These are phyloP conservation scores for Boletus pseudopeckii DNA, from an alignment of 768 basidiomycete genomes.

Conservation along the genomic window DNA sequence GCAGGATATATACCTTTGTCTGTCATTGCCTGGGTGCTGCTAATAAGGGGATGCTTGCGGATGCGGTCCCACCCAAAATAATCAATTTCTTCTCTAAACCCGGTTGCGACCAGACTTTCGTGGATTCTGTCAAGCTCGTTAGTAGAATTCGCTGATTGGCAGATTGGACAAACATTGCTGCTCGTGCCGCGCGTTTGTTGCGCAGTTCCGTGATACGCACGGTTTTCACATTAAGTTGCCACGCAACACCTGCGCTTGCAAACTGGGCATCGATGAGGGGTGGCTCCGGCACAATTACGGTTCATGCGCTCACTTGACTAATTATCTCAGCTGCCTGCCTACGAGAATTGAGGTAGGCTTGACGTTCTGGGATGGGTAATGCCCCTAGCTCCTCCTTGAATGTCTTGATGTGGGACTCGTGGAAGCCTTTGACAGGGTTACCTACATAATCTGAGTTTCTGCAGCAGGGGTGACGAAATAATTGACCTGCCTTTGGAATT, in stretches of 20 bases:
- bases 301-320: slow-evolving; percentile 10
- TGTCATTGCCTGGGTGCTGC: slow-evolving; percentile 22
- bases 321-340: slow-evolving; percentile 6
- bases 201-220: slow-evolving; percentile 19
- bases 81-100: slow-evolving; percentile 28
- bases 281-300: background rate
- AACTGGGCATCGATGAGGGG: slow-evolving; percentile 24
- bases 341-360: slow-evolving; percentile 18
- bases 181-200: slow-evolving; percentile 24
- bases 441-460: slow-evolving; percentile 14
- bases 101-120: slow-evolving; percentile 13
- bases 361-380: slow-evolving; percentile 14
- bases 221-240: slow-evolving; percentile 21
- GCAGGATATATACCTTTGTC: slow-evolving; percentile 14
- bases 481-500: slow-evolving; percentile 18
- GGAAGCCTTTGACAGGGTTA: slow-evolving; percentile 21
- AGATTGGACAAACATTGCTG: slow-evolving; percentile 22
- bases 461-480: background rate
- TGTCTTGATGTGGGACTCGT: slow-evolving; percentile 13
- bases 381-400: slow-evolving; percentile 14
- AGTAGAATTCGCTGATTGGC: background rate
- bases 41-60: slow-evolving; percentile 29
- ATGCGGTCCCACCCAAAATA: slow-evolving; percentile 32
- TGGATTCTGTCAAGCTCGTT: slow-evolving; percentile 18
- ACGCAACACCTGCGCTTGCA: slow-evolving; percentile 22